Base-by-base conservation (phyloP, 2,329 filamentous ascomycete species). In the Apiospora kogelbergensis region DNA sequence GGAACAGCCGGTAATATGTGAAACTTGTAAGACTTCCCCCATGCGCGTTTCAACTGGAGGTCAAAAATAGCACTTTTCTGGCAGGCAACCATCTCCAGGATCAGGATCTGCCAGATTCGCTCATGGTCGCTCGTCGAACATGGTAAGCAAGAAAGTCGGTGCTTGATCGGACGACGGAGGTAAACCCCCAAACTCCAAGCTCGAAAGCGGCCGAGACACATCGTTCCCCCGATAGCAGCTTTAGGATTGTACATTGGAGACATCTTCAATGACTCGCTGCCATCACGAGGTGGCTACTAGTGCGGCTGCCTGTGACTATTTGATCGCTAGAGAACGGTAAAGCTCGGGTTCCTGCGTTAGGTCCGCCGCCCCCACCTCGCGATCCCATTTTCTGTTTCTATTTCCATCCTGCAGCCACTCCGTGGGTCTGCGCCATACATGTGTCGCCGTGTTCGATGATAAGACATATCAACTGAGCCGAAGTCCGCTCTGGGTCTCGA, bases 1-100 rank as follows among this genome's bases (percentile, higher is more conserved):
- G 53, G 53, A 60, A 60, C 53, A 37, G 53, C 53, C 30, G 53
- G 53, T 37, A 60, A 60, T 60, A 60, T 60, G 53, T 60, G 53
- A 60, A 60, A 60, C 30, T 37, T n/a, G 30, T 60, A n/a, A 60
- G 53, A 60, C 30, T 60, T n/a, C 30, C 53, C 53, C 53, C 53
- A 60, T 60, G 53, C 30, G 53, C n/a, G 53, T 60, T 60, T 60
- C 53, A 60, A 60, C 20, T 60, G 30, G 33, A 60, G 53, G 53
- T 60, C 53, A 60, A 60, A 60, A 60, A 60, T 60, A 60, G 53
- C 53, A 60, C 20, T 60, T 37, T 17, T 37, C 53, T 60, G 53
- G 53, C 30, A 60, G 30, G 30, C 17, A n/a, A 37, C 53, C 9
- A 37, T 60, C 53, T 60, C 53, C 30, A 37, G 53, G 53, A 60